phyloP scores from a whole-genome alignment of 768 basidiomycete genomes.

The Gyrodon lividus region DNA sequence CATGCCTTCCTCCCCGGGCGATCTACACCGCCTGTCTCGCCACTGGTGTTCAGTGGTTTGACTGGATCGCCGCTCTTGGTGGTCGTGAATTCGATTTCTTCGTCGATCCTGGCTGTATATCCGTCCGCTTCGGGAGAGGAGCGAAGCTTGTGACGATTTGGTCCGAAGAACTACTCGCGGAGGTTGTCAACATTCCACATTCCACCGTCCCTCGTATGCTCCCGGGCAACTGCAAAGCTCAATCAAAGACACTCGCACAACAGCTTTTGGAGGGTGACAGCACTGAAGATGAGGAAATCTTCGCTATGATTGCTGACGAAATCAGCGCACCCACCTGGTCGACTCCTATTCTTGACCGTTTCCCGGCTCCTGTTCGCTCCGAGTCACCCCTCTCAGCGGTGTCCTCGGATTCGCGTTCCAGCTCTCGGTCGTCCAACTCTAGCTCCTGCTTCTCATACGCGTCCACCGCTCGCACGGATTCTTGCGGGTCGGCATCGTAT shows the following conservation, averaged over 20 bases:
- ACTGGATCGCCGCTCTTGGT: constrained; percentile 74
- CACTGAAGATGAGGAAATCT: constrained; percentile 71
- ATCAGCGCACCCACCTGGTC: constrained; percentile 67
- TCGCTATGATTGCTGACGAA: constrained; percentile 72
- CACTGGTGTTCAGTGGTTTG: constrained; percentile 73
- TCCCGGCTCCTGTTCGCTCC: constrained; percentile 51
- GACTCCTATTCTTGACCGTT: constrained; percentile 61
- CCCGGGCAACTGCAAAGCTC: constrained; percentile 19
- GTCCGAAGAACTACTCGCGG: constrained; percentile 52
- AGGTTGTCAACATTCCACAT: constrained; percentile 12
- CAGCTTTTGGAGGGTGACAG: constrained; percentile 69
- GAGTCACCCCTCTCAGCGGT: constrained; percentile 57
- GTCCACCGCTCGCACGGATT: constrained; percentile 54
- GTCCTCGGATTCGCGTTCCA: constrained; percentile 52
- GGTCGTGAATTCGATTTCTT: constrained; percentile 74
- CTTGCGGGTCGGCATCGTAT: constrained; percentile 40
- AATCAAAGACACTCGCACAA: constrained; percentile 67
- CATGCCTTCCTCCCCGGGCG: constrained; percentile 65
- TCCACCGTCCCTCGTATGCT: constrained; percentile 16
- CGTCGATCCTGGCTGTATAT: constrained; percentile 77
- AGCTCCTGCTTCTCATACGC: constrained; percentile 72
- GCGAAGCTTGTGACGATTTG: constrained; percentile 61
- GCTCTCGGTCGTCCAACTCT: constrained; percentile 68
- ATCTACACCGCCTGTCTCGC: constrained; percentile 70
- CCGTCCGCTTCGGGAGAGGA: constrained; percentile 53